Evolutionary conservation across 495 filamentous ascomycete genomes (phyloP).

Genomic region (Trichoderma gamsii): DNA sequence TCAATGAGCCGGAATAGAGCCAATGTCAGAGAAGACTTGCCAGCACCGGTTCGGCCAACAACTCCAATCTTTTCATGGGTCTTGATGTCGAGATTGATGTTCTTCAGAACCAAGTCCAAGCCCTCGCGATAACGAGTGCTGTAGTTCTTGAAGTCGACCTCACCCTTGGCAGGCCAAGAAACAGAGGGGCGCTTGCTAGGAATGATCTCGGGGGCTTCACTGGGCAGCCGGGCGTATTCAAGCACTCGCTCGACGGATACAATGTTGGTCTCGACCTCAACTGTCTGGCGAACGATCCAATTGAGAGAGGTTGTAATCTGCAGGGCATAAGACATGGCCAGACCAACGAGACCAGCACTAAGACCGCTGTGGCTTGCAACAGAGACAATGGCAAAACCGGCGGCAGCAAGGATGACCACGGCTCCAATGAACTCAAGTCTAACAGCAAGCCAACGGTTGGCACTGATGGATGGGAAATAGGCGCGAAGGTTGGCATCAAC

Average conservation of each 20-base stretch:
- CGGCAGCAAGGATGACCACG: constrained; percentile 83
- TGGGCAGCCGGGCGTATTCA: constrained; percentile 89
- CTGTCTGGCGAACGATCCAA: constrained; percentile 98
- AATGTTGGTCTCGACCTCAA: constrained; percentile 99
- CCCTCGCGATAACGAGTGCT: constrained; percentile 87
- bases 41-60: constrained; percentile 91
- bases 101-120: constrained; percentile 85
- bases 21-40: constrained; percentile 91
- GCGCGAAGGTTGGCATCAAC: constrained; percentile 93
- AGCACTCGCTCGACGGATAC: constrained; percentile 97
- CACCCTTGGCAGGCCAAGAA: constrained; percentile 88
- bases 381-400: constrained; percentile 73
- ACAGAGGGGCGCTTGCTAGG: constrained; percentile 77
- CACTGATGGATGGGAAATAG: constrained; percentile 93
- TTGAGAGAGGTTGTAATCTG: constrained; percentile 98
- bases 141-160: constrained; percentile 86
- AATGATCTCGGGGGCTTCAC: constrained; percentile 92
- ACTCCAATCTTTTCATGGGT: constrained; percentile 97
- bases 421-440: constrained; percentile 95
- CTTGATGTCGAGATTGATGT: constrained; percentile 86
- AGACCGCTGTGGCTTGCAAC: constrained; percentile 64
- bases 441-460: constrained; percentile 94
- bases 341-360: constrained; percentile 75
- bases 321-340: constrained; percentile 94
- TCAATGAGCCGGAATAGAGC: constrained; percentile 96